Evolutionary conservation across 257 asterid species (phyloP).

Genomic region (Nicotiana attenuata): DNA sequence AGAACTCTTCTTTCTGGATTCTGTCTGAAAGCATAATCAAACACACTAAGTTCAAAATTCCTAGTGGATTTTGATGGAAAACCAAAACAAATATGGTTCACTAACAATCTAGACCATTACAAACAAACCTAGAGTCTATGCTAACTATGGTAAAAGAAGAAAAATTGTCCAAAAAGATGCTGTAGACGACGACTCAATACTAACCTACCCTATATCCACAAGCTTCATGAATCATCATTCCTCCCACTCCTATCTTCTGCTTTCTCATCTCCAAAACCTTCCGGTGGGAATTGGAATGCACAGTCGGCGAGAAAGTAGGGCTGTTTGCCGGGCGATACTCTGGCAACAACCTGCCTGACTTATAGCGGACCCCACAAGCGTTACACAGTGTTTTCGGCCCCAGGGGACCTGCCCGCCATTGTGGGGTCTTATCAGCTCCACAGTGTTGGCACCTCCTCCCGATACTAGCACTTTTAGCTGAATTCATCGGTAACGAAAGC

Average conservation of each 20-base stretch:
- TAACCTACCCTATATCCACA: conserved; percentile 59
- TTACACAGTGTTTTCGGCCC: conserved; percentile 87
- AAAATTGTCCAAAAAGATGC: conserved; percentile 18
- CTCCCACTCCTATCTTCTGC: conserved; percentile 46
- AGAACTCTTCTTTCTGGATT: conserved; percentile 10
- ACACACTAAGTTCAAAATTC: conserved; percentile 30
- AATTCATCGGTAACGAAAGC: conserved; percentile 20
- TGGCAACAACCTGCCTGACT: conserved; percentile 80
- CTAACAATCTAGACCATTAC: conserved; percentile 30
- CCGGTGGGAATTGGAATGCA: conserved; percentile 85
- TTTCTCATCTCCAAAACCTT: conserved; percentile 84
- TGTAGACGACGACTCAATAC: conserved; percentile 29
- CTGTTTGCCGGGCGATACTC: conserved; percentile 91
- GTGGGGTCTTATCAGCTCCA: conserved; percentile 79
- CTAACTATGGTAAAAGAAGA: conserved; percentile 28
- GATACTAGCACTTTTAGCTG: conserved; percentile 21
- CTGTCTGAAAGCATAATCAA: conserved; percentile 21
- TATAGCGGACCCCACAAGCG: conserved; percentile 87
- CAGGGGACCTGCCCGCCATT: conserved; percentile 89
- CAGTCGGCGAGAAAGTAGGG: conserved; percentile 52
- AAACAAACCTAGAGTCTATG: conserved; percentile 36
- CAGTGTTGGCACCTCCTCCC: conserved; percentile 83
- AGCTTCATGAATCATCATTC: conserved; percentile 30
- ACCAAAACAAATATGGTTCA: conserved; percentile 14
- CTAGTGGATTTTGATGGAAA: conserved; percentile 30